These are phyloP conservation scores for Neurospora sp. DNA, from an alignment of 495 filamentous ascomycete species.

Conservation along the genomic window DNA sequence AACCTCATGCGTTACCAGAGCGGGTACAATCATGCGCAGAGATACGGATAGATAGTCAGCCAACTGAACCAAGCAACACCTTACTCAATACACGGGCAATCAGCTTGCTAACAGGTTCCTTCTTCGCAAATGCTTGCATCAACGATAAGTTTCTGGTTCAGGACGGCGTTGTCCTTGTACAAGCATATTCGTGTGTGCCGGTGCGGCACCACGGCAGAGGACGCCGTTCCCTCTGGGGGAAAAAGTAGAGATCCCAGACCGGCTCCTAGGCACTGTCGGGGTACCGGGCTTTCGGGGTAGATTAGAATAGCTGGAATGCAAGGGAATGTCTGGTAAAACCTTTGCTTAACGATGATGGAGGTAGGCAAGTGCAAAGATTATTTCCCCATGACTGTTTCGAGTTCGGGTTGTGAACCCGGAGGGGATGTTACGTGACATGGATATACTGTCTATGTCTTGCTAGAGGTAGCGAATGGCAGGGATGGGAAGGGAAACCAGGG, in stretches of 20 bases:
- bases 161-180: background rate
- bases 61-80: background rate
- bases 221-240: background rate
- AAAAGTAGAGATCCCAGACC: background rate
- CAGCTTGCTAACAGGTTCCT: background rate
- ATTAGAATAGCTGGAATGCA: background rate
- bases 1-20: background rate
- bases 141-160: background rate
- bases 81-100: background rate
- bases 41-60: background rate
- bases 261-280: background rate
- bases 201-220: background rate
- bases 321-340: background rate
- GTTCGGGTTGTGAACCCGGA: background rate
- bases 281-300: background rate
- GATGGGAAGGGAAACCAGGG: background rate
- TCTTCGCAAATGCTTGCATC: background rate
- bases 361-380: background rate
- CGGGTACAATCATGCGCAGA: background rate
- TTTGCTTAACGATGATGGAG: background rate
- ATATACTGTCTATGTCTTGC: background rate
- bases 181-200: background rate
- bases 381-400: background rate
- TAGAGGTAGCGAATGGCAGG: background rate
- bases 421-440: background rate